A percentile compares a stretch with the other conserved stretches of the same genome.
Evolutionary conservation across 352 stramenopile genomes (phyloP).

Genomic region (Phytopythium chamaehyphon): DNA sequence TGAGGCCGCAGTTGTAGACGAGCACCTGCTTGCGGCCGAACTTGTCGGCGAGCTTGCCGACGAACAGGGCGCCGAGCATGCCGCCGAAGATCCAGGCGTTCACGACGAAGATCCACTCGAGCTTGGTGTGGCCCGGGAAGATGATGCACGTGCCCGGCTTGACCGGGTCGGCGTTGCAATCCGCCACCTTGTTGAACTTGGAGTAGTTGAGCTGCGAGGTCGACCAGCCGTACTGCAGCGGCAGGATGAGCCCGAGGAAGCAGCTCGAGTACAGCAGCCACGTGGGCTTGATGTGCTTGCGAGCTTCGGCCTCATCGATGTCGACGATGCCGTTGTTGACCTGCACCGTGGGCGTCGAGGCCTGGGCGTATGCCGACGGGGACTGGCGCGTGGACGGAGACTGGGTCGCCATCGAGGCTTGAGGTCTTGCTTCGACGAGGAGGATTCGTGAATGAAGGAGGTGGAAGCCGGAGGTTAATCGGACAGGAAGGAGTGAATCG

Average conservation of each 20-base stretch:
- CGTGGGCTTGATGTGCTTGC: conserved; percentile 17
- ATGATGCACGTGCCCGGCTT: conserved; percentile 22
- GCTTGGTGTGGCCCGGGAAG: conserved; percentile 31
- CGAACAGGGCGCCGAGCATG: conserved; percentile 25
- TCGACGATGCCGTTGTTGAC: conserved; percentile 2
- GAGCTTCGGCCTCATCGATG: conserved; percentile 1
- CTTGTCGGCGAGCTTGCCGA: conserved; percentile 23
- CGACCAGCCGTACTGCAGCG: conserved; percentile 36
- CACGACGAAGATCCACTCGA: conserved; percentile 28
- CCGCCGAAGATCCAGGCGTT: conserved; percentile 44
- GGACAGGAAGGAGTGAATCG: background rate
- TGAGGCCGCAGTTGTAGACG: conserved; percentile 33
- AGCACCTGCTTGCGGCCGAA: conserved; percentile 39
- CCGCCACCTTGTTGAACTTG: conserved; percentile 19
- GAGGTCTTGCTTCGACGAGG: background rate
- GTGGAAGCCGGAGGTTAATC: background rate
- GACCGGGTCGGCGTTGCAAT: conserved; percentile 17
- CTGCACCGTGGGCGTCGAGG: conserved; percentile 1
- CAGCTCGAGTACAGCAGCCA: conserved; percentile 28
- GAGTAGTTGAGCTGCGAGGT: conserved; percentile 31
- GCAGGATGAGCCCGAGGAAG: conserved; percentile 10
- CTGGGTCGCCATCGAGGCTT: background rate
- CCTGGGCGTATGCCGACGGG: conserved; percentile 3
- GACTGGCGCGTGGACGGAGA: conserved; percentile 2
- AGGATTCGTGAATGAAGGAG: conserved; percentile 1